Conservation (phyloP, 371 early-diverging fungal species). For the Mortierella sp. region DNA sequence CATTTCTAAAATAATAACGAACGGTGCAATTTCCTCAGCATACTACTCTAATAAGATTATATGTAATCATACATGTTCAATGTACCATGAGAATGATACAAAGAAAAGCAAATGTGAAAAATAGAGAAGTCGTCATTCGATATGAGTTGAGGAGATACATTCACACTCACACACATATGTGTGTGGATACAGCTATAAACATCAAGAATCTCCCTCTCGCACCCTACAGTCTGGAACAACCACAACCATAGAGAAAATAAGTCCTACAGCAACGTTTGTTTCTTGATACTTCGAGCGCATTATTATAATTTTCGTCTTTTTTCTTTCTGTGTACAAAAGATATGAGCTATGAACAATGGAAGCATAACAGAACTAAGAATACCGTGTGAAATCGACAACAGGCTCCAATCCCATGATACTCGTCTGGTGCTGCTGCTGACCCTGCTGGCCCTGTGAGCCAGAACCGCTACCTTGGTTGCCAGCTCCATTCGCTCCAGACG, state of each 20-base stretch:
- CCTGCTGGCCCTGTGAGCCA: constrained; percentile 25
- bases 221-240: too few species aligned
- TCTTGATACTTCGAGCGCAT: neutral
- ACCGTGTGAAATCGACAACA: constrained; percentile 73
- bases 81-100: neutral
- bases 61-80: too few species aligned
- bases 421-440: constrained; percentile 7
- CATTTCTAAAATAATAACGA: neutral
- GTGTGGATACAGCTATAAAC: too few species aligned
- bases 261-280: too few species aligned
- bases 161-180: too few species aligned
- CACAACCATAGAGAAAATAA: too few species aligned
- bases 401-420: constrained; percentile 63
- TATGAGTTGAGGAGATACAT: too few species aligned
- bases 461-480: constrained; percentile 5
- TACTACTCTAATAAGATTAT: too few species aligned
- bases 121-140: too few species aligned
- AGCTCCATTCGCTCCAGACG: constrained; percentile 13
- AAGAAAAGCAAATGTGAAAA: neutral
- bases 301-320: neutral
- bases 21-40: too few species aligned
- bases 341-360: neutral
- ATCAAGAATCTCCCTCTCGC: too few species aligned
- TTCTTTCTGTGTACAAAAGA: neutral
- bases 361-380: constrained; percentile 53